Evolutionary conservation across 495 filamentous ascomycete species (phyloP).

Genomic region (Apiosordaria backusii): DNA sequence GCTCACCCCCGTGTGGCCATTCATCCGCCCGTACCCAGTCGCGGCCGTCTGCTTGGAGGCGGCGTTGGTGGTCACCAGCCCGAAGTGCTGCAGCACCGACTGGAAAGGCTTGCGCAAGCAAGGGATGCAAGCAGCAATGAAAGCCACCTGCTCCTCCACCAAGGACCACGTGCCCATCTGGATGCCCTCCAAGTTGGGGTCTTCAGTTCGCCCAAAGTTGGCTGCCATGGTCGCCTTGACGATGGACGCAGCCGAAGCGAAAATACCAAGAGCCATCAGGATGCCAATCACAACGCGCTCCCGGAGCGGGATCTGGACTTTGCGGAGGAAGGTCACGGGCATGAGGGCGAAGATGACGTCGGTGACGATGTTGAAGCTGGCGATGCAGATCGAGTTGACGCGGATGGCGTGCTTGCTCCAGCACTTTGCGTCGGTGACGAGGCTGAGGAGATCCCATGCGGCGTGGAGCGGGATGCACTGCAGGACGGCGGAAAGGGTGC

Average conservation of each 20-base stretch:
- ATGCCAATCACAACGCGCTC: conserved; percentile 22
- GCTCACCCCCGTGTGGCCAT: neutral
- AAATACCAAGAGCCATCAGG: conserved; percentile 22
- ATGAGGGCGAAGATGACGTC: conserved; percentile 22
- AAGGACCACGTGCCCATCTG: conserved; percentile 18
- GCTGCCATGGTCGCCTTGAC: conserved; percentile 19
- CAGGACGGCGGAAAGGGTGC: conserved; percentile 9
- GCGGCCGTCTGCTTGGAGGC: conserved; percentile 2
- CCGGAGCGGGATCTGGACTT: conserved; percentile 20
- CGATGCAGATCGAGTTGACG: conserved; percentile 16
- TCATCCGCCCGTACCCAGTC: conserved; percentile 8
- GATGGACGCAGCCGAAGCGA: conserved; percentile 21
- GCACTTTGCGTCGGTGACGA: conserved; percentile 15
- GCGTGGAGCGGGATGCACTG: conserved; percentile 21
- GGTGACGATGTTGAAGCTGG: conserved; percentile 23
- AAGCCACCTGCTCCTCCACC: conserved; percentile 23
- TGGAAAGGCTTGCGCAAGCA: conserved; percentile 18
- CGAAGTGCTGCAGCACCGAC: conserved; percentile 13
- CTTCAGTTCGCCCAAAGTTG: conserved; percentile 16
- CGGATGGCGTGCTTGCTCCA: conserved; percentile 15
- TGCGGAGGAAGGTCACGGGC: conserved; percentile 20
- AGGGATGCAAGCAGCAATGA: conserved; percentile 23
- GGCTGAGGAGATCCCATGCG: conserved; percentile 19
- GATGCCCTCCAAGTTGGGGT: conserved; percentile 21
- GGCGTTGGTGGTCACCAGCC: conserved; percentile 6